These are phyloP conservation scores for Erythrophleum ivorense DNA, from an alignment of 331 rosid genomes.

Conservation along the genomic window DNA sequence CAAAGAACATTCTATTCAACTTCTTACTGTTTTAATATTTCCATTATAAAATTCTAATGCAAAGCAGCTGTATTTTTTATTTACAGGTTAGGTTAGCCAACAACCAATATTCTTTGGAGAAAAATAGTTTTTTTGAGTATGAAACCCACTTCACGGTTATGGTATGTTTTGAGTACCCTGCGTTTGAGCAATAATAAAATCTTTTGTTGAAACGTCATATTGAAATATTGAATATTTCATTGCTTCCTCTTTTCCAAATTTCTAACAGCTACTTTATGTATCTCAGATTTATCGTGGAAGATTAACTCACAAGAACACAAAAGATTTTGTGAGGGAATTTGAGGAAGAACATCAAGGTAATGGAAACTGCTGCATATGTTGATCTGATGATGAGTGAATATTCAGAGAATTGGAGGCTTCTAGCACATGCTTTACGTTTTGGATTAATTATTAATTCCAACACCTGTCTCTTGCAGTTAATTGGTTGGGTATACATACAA, in stretches of 20 bases:
- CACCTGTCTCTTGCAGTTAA: conserved; percentile 58
- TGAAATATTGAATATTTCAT: conserved; percentile 24
- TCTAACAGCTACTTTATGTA: conserved; percentile 37
- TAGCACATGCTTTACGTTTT: background rate
- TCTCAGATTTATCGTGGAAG: conserved; percentile 85
- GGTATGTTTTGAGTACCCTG: conserved; percentile 61
- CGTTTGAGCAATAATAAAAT: conserved; percentile 1
- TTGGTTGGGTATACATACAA: conserved; percentile 81
- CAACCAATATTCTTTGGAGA: conserved; percentile 81
- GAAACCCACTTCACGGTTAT: conserved; percentile 99
- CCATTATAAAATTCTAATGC: conserved; percentile 22
- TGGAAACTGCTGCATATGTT: conserved; percentile 17
- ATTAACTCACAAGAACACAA: conserved; percentile 66
- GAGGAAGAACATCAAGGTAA: conserved; percentile 93
- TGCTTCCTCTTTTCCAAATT: conserved; percentile 34
- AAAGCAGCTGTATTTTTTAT: conserved; percentile 27
- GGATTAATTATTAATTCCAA: conserved; percentile 4
- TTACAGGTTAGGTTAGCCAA: conserved; percentile 92
- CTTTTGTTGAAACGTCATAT: background rate
- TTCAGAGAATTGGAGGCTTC: conserved; percentile 13
- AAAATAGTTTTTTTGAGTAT: conserved; percentile 83
- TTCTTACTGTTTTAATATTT: conserved; percentile 22
- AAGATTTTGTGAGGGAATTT: conserved; percentile 84
- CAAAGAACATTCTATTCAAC: background rate
- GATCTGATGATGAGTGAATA: conserved; percentile 25